Evolutionary conservation across 805 yeast species (phyloP).

Genomic region (Sugiyamaella mastotermitis): DNA sequence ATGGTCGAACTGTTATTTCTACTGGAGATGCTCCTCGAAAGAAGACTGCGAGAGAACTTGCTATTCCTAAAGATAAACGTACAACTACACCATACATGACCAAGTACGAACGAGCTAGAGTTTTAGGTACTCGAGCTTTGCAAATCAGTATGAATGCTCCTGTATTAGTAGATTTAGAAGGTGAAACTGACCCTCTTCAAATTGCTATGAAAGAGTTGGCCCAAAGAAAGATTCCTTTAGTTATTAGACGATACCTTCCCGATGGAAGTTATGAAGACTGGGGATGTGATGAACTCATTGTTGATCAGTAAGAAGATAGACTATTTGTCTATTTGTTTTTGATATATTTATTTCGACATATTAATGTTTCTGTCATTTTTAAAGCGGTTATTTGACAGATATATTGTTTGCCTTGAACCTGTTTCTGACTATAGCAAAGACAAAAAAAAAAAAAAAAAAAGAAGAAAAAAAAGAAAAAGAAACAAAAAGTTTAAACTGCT

Average conservation of each 20-base stretch:
- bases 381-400: no score
- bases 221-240: constrained; percentile 91
- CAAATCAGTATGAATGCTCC: constrained; percentile 99
- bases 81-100: constrained; percentile 99
- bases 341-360: no score
- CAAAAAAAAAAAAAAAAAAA: no score
- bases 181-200: constrained; percentile 97
- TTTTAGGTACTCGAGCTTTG: constrained; percentile 93
- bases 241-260: constrained; percentile 92
- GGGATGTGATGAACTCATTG: constrained; percentile 97
- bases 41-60: constrained; percentile 71
- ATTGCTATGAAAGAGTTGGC: constrained; percentile 96
- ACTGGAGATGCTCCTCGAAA: constrained; percentile 35
- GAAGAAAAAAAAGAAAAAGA: no score
- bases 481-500: no score
- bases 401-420: no score
- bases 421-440: no score
- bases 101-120: constrained; percentile 96
- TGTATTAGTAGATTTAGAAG: constrained; percentile 94
- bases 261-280: constrained; percentile 97
- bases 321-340: no score
- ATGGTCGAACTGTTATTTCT: constrained; percentile 70
- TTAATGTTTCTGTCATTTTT: no score
- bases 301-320: constrained; percentile 52
- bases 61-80: constrained; percentile 83